phyloP scores from a whole-genome alignment of 495 filamentous ascomycete species.

The Lophiostoma macrostomum region DNA sequence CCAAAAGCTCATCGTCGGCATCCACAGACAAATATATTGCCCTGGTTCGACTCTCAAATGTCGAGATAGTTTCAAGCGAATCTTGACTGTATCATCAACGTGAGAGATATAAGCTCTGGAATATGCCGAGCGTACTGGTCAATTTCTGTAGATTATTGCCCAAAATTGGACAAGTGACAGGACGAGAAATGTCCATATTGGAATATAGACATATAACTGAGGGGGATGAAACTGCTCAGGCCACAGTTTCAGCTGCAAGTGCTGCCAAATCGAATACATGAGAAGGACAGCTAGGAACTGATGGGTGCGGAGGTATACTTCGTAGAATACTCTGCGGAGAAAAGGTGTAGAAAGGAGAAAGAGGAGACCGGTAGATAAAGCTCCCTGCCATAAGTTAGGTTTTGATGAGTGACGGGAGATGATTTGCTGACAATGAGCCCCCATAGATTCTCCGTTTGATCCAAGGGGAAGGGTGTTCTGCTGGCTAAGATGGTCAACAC shows the following conservation, averaged over 20 bases:
- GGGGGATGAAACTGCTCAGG: constrained; percentile 7
- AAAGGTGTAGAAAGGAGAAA: constrained; percentile 4
- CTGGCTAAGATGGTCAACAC: constrained; percentile 2
- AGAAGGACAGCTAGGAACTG: constrained; percentile 2
- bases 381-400: constrained; percentile 4
- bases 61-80: not conserved
- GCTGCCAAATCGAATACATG: constrained; percentile 1
- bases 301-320: not conserved
- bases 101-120: constrained; percentile 1
- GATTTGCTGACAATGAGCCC: constrained; percentile 2
- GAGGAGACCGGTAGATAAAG: constrained; percentile 4
- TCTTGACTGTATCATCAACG: not conserved
- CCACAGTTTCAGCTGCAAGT: constrained; percentile 4
- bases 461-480: constrained; percentile 4
- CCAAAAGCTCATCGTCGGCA: constrained; percentile 2
- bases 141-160: constrained; percentile 4
- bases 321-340: constrained; percentile 4
- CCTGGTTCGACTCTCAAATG: not conserved
- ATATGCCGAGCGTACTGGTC: constrained; percentile 1
- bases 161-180: not conserved
- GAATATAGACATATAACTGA: constrained; percentile 5
- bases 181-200: not conserved
- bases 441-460: constrained; percentile 3
- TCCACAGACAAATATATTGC: constrained; percentile 4
- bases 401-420: not conserved